Percentiles rank a stretch among this genome's conserved stretches.
phyloP scores from a whole-genome alignment of 2,329 filamentous ascomycete species.

The Cercospora brassicicola region DNA sequence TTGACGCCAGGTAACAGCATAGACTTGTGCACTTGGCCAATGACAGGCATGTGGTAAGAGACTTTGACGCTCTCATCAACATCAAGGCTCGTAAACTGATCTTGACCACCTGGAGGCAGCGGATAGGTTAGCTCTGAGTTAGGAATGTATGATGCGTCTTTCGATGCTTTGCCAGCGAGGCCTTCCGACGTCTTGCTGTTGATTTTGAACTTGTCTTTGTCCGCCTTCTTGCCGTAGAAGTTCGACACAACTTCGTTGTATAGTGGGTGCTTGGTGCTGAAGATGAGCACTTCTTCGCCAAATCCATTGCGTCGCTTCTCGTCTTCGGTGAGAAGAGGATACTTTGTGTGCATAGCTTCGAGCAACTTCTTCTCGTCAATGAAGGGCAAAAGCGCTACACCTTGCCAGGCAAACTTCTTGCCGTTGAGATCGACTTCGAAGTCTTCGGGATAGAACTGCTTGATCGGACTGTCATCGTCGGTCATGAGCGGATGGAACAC shows the following conservation, averaged over 20 bases:
- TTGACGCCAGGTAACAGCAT: constrained; percentile 86
- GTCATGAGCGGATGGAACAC: constrained; percentile 91
- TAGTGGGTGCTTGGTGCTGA: constrained; percentile 80
- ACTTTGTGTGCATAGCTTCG: constrained; percentile 77
- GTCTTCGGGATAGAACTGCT: constrained; percentile 95
- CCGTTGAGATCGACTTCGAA: constrained; percentile 93
- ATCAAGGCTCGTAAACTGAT: constrained; percentile 68
- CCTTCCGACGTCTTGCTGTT: constrained; percentile 74
- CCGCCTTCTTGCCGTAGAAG: constrained; percentile 90
- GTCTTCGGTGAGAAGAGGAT: constrained; percentile 73
- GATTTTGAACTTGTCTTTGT: constrained; percentile 64
- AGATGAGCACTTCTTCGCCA: constrained; percentile 77
- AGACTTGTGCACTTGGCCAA: constrained; percentile 77
- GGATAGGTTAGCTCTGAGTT: constrained; percentile 63
- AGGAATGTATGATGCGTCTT: constrained; percentile 80
- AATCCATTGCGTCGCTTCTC: constrained; percentile 76
- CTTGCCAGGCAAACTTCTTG: constrained; percentile 98
- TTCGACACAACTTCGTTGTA: constrained; percentile 81
- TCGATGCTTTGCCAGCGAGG: constrained; percentile 75
- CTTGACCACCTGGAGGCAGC: constrained; percentile 48
- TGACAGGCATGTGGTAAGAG: constrained; percentile 77
- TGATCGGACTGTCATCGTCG: constrained; percentile 81
- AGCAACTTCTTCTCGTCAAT: constrained; percentile 90
- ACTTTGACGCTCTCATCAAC: constrained; percentile 88
- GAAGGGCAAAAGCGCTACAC: constrained; percentile 88